Evolutionary conservation across 768 basidiomycete genomes (phyloP).

Genomic region (Russula sp.): DNA sequence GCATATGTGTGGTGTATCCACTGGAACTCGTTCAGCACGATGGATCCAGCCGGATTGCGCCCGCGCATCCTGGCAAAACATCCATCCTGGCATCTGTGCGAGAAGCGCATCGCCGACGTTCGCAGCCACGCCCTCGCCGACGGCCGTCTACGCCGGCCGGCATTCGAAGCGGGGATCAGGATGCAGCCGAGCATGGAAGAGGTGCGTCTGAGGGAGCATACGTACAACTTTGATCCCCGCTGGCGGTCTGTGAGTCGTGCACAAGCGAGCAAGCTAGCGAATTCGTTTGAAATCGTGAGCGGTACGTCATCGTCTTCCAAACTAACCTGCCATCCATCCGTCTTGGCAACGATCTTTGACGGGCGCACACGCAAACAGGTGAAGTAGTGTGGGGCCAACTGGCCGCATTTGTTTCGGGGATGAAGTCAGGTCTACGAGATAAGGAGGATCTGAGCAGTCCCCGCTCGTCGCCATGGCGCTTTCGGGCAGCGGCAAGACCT

Average conservation of each 20-base stretch:
- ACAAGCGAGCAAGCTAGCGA: neutral
- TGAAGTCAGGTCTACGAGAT: slow-evolving; percentile 16
- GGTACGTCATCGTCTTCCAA: slow-evolving; percentile 12
- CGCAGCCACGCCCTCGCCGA: slow-evolving; percentile 10
- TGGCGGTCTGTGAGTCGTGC: slow-evolving; percentile 11
- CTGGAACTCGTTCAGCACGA: slow-evolving; percentile 19
- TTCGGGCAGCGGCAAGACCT: slow-evolving; percentile 17
- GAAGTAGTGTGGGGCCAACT: slow-evolving; percentile 21
- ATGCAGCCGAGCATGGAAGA: slow-evolving; percentile 16
- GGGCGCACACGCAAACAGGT: neutral
- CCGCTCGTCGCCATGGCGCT: slow-evolving; percentile 11
- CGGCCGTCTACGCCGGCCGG: slow-evolving; percentile 11
- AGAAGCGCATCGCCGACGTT: slow-evolving; percentile 12
- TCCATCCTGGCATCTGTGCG: slow-evolving; percentile 10
- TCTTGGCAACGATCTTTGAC: neutral
- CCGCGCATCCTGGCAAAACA: slow-evolving; percentile 11
- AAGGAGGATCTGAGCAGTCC: neutral
- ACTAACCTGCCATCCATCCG: no score
- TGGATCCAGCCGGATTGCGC: slow-evolving; percentile 8
- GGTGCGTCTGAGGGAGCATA: slow-evolving; percentile 4
- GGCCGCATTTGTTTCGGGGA: slow-evolving; percentile 13
- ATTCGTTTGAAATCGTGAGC: slow-evolving; percentile 14
- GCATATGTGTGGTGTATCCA: slow-evolving; percentile 18
- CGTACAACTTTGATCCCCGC: slow-evolving; percentile 12
- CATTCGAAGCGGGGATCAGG: slow-evolving; percentile 9